Base-by-base conservation (phyloP, 2,329 filamentous ascomycete species). In the Talaromyces verruculosus region DNA sequence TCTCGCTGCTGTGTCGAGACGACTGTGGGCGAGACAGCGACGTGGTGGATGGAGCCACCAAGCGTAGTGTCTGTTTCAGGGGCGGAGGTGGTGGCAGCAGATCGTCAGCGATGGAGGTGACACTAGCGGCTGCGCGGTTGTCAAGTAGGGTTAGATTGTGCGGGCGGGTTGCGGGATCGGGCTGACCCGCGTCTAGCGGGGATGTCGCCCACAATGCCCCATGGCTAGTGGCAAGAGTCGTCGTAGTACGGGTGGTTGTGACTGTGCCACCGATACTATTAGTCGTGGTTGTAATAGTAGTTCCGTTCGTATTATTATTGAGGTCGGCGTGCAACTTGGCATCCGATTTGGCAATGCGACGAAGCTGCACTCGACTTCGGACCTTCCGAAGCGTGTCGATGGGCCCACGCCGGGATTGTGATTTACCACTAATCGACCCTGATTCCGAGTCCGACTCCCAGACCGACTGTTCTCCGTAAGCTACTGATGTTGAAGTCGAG, bases 381-480 rank as follows among this genome's bases (percentile, higher is more conserved):
- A 79, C 77, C 66, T 79, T 79, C 53, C 77, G 77, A 58, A 79
- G 65, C 0, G 76, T 79, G 45, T 79, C 77, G 10, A 79, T 79
- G 0, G 77, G 76, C 13, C 73, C 76, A 11, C 75, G 61, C 35
- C 67, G 72, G 1, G 76, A 78, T 17, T 77, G 68, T 0, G 77
- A 77, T 65, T 74, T 77, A 41, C 73, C 75, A 19, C 72, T 74
- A 8, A 71, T 63, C 0, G 74, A 77, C 64, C 78, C 77, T 5
- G 68, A 72, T 19, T 79, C 77, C 0, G 77, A 79, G 57, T 79
- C 77, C 0, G 77, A 78, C 55, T 79, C 77, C 77, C 77, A 79
- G 0, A 79, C 76, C 0, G 77, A 79, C 19, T 78, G 77, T 63
- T 79, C 77, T 25, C 71, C 73, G 60, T 73, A 68, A 5, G 70